Conservation (phyloP, 495 filamentous ascomycete species). For the Trichoderma reesei region DNA sequence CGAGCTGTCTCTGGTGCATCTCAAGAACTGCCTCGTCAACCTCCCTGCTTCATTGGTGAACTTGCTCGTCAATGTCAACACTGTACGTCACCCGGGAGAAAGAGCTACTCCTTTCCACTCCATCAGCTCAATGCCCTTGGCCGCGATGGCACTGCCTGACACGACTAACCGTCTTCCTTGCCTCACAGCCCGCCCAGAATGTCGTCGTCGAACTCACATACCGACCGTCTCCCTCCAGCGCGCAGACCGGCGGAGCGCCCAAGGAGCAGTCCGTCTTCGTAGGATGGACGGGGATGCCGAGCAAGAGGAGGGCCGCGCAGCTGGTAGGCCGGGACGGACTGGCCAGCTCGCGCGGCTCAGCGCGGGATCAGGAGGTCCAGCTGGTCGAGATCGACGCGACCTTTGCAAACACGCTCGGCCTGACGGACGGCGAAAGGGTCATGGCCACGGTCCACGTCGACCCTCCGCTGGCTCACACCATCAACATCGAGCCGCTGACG, state of each 20-base stretch:
- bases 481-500: slow-evolving; percentile 92
- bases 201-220: slow-evolving; percentile 83
- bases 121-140: background rate
- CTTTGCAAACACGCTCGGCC: slow-evolving; percentile 71
- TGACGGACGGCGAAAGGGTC: slow-evolving; percentile 80
- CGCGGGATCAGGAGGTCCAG: slow-evolving; percentile 60
- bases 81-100: slow-evolving; percentile 44
- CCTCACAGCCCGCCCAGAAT: slow-evolving; percentile 72
- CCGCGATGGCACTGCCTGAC: background rate
- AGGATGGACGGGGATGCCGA: slow-evolving; percentile 96
- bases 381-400: slow-evolving; percentile 83
- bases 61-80: slow-evolving; percentile 76
- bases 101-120: background rate
- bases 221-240: slow-evolving; percentile 21
- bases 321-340: slow-evolving; percentile 66
- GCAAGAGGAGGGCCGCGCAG: slow-evolving; percentile 66
- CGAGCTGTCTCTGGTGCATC: slow-evolving; percentile 67
- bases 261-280: slow-evolving; percentile 61
- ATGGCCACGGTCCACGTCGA: slow-evolving; percentile 65
- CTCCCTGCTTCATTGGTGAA: slow-evolving; percentile 76
- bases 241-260: slow-evolving; percentile 14
- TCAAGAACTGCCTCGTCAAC: slow-evolving; percentile 93
- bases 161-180: slow-evolving; percentile 7
- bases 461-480: slow-evolving; percentile 78
- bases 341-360: slow-evolving; percentile 39